These are phyloP conservation scores for Antrodiella citrinella DNA, from an alignment of 768 basidiomycete genomes.

Conservation along the genomic window DNA sequence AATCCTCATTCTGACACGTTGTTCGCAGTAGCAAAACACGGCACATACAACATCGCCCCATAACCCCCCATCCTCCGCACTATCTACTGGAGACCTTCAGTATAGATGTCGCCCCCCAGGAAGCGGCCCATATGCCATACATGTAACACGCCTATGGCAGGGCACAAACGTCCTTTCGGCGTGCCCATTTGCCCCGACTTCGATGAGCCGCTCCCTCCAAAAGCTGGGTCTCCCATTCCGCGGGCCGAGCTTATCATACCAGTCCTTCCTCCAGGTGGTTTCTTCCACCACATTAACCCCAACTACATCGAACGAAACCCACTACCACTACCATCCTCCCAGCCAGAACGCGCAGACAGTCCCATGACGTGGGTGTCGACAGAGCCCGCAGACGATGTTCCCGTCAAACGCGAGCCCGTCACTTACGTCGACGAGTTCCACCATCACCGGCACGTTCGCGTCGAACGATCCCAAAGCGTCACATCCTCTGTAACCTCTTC, in stretches of 20 bases:
- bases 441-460: not conserved
- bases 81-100: not conserved
- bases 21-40: not conserved
- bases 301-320: slow-evolving; percentile 23
- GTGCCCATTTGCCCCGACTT: slow-evolving; percentile 22
- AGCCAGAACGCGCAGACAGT: slow-evolving; percentile 3
- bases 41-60: not conserved
- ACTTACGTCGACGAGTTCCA: not conserved
- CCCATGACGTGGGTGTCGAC: slow-evolving; percentile 18
- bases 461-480: not conserved
- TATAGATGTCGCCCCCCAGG: slow-evolving; percentile 16
- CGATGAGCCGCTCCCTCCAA: not conserved
- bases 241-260: slow-evolving; percentile 5
- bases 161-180: slow-evolving; percentile 29
- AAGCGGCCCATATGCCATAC: slow-evolving; percentile 26
- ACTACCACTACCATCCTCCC: not conserved
- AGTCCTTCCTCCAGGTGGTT: slow-evolving; percentile 13
- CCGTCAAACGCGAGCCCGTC: slow-evolving; percentile 6
- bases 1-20: not conserved
- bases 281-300: slow-evolving; percentile 25
- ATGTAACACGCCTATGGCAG: slow-evolving; percentile 30
- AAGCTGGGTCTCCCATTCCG: slow-evolving; percentile 1
- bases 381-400: slow-evolving; percentile 13
- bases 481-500: slow-evolving; percentile 7
- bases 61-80: too few species aligned